Evolutionary conservation across 768 basidiomycete genomes (phyloP).

Genomic region (Leccinum disarticulatum): DNA sequence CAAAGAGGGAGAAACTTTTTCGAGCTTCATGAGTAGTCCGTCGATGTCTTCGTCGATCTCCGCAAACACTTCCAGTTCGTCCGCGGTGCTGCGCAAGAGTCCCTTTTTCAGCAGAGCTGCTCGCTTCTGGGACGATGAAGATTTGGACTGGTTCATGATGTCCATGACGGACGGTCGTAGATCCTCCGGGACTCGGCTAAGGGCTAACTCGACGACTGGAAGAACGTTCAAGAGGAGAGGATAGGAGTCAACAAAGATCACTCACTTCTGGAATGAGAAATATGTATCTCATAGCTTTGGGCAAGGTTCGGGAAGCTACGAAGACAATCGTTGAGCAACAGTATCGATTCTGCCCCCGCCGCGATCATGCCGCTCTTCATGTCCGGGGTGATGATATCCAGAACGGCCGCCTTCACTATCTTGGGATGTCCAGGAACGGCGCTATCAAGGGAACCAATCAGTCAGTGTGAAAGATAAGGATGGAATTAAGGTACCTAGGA

Average conservation of each 20-base stretch:
- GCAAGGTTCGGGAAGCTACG: slow-evolving; percentile 70
- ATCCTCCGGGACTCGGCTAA: slow-evolving; percentile 60
- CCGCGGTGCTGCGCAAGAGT: slow-evolving; percentile 60
- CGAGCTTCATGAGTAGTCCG: slow-evolving; percentile 51
- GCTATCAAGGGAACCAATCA: slow-evolving; percentile 33
- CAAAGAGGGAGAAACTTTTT: slow-evolving; percentile 58
- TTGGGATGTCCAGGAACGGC: slow-evolving; percentile 72
- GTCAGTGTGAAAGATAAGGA: not conserved
- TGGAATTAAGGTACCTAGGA: slow-evolving; percentile 50
- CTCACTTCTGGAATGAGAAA: slow-evolving; percentile 78
- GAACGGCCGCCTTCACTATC: slow-evolving; percentile 69
- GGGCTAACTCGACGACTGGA: slow-evolving; percentile 63
- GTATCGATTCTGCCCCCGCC: slow-evolving; percentile 72
- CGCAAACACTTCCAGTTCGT: slow-evolving; percentile 71
- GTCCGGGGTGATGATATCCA: slow-evolving; percentile 84
- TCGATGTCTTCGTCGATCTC: slow-evolving; percentile 69
- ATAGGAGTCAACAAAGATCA: slow-evolving; percentile 5
- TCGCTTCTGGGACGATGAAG: slow-evolving; percentile 66
- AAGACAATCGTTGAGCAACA: slow-evolving; percentile 64
- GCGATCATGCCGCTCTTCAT: slow-evolving; percentile 60
- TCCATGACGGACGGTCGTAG: slow-evolving; percentile 59
- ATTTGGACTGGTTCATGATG: slow-evolving; percentile 65
- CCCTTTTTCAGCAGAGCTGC: slow-evolving; percentile 68
- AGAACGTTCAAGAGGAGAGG: slow-evolving; percentile 7
- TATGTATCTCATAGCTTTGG: slow-evolving; percentile 69